A percentile compares a stretch with the other conserved stretches of the same genome.
Evolutionary conservation across 306 rosid species (phyloP).

Genomic region (Citrullus amarus): DNA sequence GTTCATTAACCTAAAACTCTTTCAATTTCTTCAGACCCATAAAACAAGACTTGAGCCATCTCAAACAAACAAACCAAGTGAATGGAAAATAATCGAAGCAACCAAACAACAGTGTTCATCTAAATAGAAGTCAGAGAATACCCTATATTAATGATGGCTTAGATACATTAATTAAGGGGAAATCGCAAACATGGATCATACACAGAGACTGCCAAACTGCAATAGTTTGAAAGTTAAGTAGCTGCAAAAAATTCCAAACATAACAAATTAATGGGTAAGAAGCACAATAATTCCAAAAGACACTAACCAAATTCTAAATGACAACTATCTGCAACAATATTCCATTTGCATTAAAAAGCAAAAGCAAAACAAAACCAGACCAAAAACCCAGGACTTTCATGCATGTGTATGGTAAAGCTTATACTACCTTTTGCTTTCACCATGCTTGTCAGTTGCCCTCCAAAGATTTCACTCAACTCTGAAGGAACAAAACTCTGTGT

Average conservation of each 20-base stretch:
- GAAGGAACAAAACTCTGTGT: constrained; percentile 79
- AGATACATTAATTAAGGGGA: neutral
- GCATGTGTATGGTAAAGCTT: neutral
- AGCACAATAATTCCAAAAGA: neutral
- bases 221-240: neutral
- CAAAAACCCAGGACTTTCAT: neutral
- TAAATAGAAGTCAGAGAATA: neutral
- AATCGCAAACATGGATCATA: neutral
- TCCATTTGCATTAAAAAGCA: neutral
- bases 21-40: neutral
- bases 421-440: constrained; percentile 66
- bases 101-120: neutral
- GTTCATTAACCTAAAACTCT: neutral
- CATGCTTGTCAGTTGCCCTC: constrained; percentile 71
- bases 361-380: neutral
- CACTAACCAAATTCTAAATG: neutral
- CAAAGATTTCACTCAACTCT: constrained; percentile 69
- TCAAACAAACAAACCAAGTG: neutral
- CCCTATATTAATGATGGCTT: neutral
- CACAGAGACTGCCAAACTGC: neutral
- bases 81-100: neutral
- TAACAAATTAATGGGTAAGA: neutral
- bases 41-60: neutral
- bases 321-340: neutral
- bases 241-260: neutral